Percentiles rank a stretch among this genome's conserved stretches.
Conservation (phyloP, 1,284 basidiomycete species). For the Fomes fomentarius region DNA sequence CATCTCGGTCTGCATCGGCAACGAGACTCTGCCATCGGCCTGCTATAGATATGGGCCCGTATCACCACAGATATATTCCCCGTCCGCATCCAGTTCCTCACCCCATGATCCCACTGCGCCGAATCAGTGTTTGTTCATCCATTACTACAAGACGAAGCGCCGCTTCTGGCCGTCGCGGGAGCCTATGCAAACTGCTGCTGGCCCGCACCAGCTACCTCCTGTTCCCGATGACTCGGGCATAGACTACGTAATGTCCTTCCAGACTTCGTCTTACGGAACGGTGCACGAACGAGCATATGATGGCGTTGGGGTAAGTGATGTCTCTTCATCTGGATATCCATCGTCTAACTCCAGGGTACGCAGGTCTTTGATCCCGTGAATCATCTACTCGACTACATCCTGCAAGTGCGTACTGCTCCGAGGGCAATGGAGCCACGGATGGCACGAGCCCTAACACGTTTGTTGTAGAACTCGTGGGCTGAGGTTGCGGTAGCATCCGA, state of each 20-base stretch:
- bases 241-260: too few relatives aligned
- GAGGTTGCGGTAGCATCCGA: slow-evolving; percentile 23
- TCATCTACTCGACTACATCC: slow-evolving; percentile 23
- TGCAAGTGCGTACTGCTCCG: slow-evolving; percentile 21
- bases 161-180: slow-evolving; percentile 2
- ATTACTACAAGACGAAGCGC: slow-evolving; percentile 28
- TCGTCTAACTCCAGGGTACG: too few relatives aligned
- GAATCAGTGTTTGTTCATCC: slow-evolving; percentile 28
- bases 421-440: too few relatives aligned
- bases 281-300: too few relatives aligned
- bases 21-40: background rate
- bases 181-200: slow-evolving; percentile 21
- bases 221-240: too few relatives aligned
- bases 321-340: too few relatives aligned
- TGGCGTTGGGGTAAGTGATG: too few relatives aligned
- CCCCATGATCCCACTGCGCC: background rate
- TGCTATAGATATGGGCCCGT: too few relatives aligned
- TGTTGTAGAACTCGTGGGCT: slow-evolving; percentile 20
- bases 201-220: slow-evolving; percentile 15
- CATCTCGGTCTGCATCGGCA: slow-evolving; percentile 5
- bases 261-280: too few relatives aligned
- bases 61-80: too few relatives aligned
- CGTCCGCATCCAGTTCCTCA: too few relatives aligned
- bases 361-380: slow-evolving; percentile 16
- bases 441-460: too few relatives aligned